Evolutionary conservation across 306 rosid genomes (phyloP).

Genomic region (Glycine tomentella): DNA sequence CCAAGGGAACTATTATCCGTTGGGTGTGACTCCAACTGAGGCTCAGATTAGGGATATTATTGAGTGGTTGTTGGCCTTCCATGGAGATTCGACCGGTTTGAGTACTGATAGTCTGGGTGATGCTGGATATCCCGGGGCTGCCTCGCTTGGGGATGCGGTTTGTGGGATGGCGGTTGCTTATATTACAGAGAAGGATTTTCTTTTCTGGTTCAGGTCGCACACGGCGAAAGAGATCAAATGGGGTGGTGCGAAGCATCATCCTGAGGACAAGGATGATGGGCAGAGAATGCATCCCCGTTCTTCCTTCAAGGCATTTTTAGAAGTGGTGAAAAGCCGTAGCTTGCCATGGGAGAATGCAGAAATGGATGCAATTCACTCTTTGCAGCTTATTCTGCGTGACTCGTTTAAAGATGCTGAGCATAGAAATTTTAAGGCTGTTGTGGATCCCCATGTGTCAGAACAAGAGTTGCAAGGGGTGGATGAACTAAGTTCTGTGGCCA

Average conservation of each 20-base stretch:
- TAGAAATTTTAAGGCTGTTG: conserved; percentile 77
- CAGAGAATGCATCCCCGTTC: conserved; percentile 99
- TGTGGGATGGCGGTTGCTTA: conserved; percentile 98
- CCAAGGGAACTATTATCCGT: conserved; percentile 70
- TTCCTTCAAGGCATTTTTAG: conserved; percentile 94
- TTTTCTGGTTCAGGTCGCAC: conserved; percentile 97
- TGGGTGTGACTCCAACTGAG: conserved; percentile 85
- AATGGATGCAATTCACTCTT: conserved; percentile 97
- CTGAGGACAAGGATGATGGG: conserved; percentile 96
- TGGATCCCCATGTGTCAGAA: conserved; percentile 57
- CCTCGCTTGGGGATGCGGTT: conserved; percentile 89
- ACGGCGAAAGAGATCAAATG: conserved; percentile 92
- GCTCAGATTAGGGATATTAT: conserved; percentile 85
- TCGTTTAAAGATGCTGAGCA: conserved; percentile 73
- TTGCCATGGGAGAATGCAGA: conserved; percentile 95
- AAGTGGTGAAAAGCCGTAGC: conserved; percentile 97
- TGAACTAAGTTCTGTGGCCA: conserved; percentile 95
- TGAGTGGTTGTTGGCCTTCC: conserved; percentile 83
- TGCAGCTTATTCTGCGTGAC: conserved; percentile 94
- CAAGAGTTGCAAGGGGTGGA: conserved; percentile 81
- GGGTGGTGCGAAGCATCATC: conserved; percentile 99
- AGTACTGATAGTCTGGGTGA: conserved; percentile 96
- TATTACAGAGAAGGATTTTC: conserved; percentile 78
- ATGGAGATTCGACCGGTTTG: conserved; percentile 93
- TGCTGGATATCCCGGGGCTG: conserved; percentile 95